A percentile compares a stretch with the other conserved stretches of the same genome.
phyloP scores from a whole-genome alignment of 352 stramenopile genomes.

The Phytopythium sindhum region DNA sequence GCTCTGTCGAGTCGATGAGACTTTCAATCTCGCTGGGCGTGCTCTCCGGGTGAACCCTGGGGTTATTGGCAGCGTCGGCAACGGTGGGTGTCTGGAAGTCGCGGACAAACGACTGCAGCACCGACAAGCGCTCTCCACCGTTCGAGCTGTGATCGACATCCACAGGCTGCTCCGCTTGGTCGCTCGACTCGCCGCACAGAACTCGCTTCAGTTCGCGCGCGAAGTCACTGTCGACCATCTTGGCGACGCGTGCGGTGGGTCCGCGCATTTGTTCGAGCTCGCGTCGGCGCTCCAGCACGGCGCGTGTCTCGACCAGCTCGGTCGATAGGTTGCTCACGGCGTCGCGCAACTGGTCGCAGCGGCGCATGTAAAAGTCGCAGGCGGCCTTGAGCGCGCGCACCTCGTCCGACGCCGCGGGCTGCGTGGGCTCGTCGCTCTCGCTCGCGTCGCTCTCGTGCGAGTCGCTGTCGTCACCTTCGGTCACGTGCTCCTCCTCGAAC shows the following conservation, averaged over 20 bases:
- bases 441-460: not conserved
- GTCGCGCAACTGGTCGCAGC: constrained; percentile 13
- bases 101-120: not conserved
- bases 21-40: not conserved
- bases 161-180: not conserved
- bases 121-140: not conserved
- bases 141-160: not conserved
- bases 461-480: not conserved
- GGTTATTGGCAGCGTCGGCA: not conserved
- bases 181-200: not conserved
- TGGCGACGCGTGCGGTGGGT: not conserved
- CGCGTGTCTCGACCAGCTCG: constrained; percentile 21
- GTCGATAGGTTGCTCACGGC: constrained; percentile 17
- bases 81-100: not conserved
- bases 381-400: constrained; percentile 16
- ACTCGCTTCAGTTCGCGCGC: not conserved
- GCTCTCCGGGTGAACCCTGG: not conserved
- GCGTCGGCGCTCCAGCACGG: constrained; percentile 9
- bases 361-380: constrained; percentile 25
- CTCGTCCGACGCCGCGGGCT: not conserved
- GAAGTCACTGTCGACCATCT: not conserved
- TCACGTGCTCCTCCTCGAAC: not conserved
- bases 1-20: not conserved
- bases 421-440: not conserved
- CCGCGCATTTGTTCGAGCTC: not conserved